Evolutionary conservation across 805 yeast species (phyloP), one percentile per base, ranked within the genome.

Genomic region (Kuraishia piskuri): DNA sequence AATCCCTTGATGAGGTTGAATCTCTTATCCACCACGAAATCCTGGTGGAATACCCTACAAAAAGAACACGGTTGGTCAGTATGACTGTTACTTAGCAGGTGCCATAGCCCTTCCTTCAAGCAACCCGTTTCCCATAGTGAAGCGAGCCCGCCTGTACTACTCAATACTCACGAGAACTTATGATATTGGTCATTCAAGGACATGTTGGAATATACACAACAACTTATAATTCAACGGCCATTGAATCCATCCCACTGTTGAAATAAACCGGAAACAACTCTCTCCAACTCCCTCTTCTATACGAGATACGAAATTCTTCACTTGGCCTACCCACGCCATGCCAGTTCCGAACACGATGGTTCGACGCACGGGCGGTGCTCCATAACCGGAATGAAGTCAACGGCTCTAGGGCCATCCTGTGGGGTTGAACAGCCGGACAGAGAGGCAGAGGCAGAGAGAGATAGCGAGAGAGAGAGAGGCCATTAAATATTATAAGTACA

Each of bases 1-100:
- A 94, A 78, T 61, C 94, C 98, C 63, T 91, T 88, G 55, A 90
- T 89, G 60, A 94, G 78, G 64, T 90, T 88, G 67, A 92, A 90
- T 52, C 97, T 74, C 59, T 82, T 82, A 68, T 94, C 98, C 54
- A 94, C 91, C 47, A 91, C 82, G 68, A 94, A 94, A 65, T 90
- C 96, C 70, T 94, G 99, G 64, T 88, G 88, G 71, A 81, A 86
- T 45, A 87, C 91, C 59, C 83, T 83, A 46, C 21, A n/a, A n/a
- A n/a, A n/a, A n/a, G n/a, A n/a, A n/a, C n/a, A n/a, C 17, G 17
- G 14, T 31, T 12, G 9, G 40, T 31, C 14, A 31, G 40, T n/a
- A 12, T 12, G 17, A 31, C 40, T 10, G 17, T 31, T 31, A 4
- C 17, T 31, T 12, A 31, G 17, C 40, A 31, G 17, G 14, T 8